Base-by-base conservation (phyloP, 2,329 filamentous ascomycete genomes). In the Fonsecaea pedrosoi region DNA sequence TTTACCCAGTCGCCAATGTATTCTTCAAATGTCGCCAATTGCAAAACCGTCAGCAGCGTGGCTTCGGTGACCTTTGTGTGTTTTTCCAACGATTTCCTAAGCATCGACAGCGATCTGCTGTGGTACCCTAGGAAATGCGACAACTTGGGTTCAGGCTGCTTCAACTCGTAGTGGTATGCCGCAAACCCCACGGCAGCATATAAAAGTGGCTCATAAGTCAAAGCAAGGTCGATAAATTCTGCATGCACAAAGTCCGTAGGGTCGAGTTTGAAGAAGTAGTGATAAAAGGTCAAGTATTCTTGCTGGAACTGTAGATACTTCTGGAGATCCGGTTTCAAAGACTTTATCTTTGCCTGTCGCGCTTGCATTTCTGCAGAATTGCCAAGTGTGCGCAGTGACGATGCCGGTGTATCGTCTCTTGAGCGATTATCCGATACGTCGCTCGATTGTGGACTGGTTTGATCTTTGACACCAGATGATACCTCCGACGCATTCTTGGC, bases 1-100 rank as follows among this genome's bases (percentile, higher is more conserved):
- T 96, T 97, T 61, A 96, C 88, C 93, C 93, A 98, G 76, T 99
- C 95, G 12, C 95, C 95, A 54, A 98, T 84, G 74, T 93, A 96
- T 79, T 98, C 95, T 86, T 99, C 95, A 64, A 97, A 95, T 2
- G 92, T 96, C 63, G 94, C 93, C 58, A 98, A 85, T 74, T 98
- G 94, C 50, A 99, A 81, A 21, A 98, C 94, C 0, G 94, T 96
- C 67, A 97, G 78, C 37, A 98, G 82, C 0, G 90, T 97, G 6
- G 89, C 86, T 58, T 93, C 83, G 38, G 82, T 90, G 70, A 92
- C 89, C 67, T 87, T 87, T 70, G 92, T 89, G 65, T 88, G 89
- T 62, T 85, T 88, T 69, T 88, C 87, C 18, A 98, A 81, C 4
- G 88, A 90, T 38, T 85, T 84, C 8, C 96, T 84, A 18, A 99